Conservation (phyloP, 257 asterid genomes). For the Plectranthus barbatus region DNA sequence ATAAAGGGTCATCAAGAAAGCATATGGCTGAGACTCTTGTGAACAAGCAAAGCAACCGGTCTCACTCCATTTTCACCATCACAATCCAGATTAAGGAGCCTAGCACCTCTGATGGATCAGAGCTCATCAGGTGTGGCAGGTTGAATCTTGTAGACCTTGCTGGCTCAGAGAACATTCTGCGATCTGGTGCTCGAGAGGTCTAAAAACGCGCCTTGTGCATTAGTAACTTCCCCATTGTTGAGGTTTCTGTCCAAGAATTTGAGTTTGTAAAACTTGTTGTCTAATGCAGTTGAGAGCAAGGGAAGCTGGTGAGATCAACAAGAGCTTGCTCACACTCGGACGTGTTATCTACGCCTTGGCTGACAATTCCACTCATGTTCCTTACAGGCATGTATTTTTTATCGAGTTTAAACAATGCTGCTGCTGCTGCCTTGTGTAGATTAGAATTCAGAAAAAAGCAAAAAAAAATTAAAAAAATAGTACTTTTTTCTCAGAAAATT, state of each 20-base stretch:
- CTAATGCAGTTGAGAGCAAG: conserved; percentile 46
- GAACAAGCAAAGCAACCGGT: conserved; percentile 53
- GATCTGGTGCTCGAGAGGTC: conserved; percentile 55
- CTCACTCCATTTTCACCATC: conserved; percentile 50
- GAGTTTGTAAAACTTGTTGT: not conserved
- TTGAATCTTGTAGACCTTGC: conserved; percentile 61
- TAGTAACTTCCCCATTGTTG: not conserved
- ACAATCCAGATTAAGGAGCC: conserved; percentile 39
- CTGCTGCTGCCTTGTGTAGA: not conserved
- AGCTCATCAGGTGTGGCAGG: conserved; percentile 44
- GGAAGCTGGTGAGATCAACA: conserved; percentile 67
- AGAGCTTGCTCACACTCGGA: conserved; percentile 56
- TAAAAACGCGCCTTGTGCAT: not conserved
- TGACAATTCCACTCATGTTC: conserved; percentile 49
- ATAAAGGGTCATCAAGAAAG: conserved; percentile 43
- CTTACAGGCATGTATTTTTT: conserved; percentile 36
- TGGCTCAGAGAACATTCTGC: conserved; percentile 53
- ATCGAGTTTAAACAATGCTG: not conserved
- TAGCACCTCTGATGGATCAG: conserved; percentile 32
- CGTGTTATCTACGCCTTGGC: conserved; percentile 52
- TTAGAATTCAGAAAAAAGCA: not conserved
- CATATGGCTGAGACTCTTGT: conserved; percentile 42
- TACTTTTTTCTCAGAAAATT: not conserved
- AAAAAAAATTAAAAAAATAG: no score
- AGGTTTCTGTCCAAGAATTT: not conserved